phyloP scores from a whole-genome alignment of 108 stramenopile species.

The Nitzschia inconspicua region DNA sequence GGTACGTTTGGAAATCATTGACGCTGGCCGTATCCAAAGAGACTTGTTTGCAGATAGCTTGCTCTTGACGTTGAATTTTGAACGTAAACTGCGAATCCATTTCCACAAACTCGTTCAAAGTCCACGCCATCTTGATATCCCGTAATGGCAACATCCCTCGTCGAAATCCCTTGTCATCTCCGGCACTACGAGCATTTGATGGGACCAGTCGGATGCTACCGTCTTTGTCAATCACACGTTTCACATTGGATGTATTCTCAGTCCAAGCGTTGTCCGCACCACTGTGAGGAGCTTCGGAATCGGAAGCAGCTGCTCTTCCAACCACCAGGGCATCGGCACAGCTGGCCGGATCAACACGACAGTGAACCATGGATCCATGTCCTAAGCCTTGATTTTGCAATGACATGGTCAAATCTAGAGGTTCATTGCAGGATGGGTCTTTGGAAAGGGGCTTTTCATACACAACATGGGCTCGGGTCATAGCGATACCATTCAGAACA shows the following conservation, averaged over 20 bases:
- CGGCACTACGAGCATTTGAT: slow-evolving; percentile 25
- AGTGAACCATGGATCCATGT: slow-evolving; percentile 81
- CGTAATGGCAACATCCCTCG: slow-evolving; percentile 89
- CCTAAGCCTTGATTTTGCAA: slow-evolving; percentile 32
- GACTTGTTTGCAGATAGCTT: slow-evolving; percentile 55
- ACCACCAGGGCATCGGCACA: slow-evolving; percentile 49
- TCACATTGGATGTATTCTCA: slow-evolving; percentile 37
- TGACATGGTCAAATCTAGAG: slow-evolving; percentile 36
- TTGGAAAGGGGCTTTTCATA: slow-evolving; percentile 52
- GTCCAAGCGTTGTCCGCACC: background rate
- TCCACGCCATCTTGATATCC: slow-evolving; percentile 99
- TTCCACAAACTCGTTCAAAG: slow-evolving; percentile 89
- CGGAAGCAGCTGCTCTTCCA: too few relatives aligned
- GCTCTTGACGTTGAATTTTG: slow-evolving; percentile 89
- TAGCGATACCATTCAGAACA: slow-evolving; percentile 50
- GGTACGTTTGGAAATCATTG: slow-evolving; percentile 75
- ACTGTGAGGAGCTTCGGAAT: too few relatives aligned
- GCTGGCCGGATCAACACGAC: slow-evolving; percentile 71
- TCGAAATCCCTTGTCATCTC: slow-evolving; percentile 73
- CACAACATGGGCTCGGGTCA: slow-evolving; percentile 66
- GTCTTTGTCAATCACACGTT: slow-evolving; percentile 81
- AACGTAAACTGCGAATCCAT: slow-evolving; percentile 93
- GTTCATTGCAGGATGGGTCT: slow-evolving; percentile 61
- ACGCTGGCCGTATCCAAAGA: slow-evolving; percentile 69
- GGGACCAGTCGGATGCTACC: slow-evolving; percentile 77